These are phyloP conservation scores for Fistulinella cinereoalba DNA, from an alignment of 1,284 basidiomycete genomes.

Conservation along the genomic window DNA sequence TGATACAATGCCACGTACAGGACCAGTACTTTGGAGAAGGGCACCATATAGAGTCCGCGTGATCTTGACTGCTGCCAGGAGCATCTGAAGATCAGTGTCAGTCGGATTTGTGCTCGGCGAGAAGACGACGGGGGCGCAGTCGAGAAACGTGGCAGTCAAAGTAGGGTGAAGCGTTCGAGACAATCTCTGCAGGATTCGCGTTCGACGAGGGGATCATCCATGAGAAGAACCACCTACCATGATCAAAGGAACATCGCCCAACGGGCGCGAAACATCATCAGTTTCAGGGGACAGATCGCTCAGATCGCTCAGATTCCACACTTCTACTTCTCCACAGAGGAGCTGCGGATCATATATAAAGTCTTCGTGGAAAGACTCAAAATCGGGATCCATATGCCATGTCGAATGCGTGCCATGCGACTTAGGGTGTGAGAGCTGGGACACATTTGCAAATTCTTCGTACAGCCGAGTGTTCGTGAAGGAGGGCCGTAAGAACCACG, in stretches of 20 bases:
- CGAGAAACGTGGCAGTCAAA: constrained; percentile 79
- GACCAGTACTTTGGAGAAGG: constrained; percentile 42
- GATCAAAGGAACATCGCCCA: constrained; percentile 20
- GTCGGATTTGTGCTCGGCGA: constrained; percentile 54
- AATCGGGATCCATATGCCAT: constrained; percentile 32
- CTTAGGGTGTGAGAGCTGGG: constrained; percentile 22
- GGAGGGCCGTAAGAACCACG: constrained; percentile 53
- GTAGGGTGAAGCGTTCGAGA: constrained; percentile 67
- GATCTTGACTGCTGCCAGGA: constrained; percentile 62
- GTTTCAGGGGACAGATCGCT: constrained; percentile 18
- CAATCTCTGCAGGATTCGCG: constrained; percentile 38
- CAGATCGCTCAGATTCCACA: constrained; percentile 27
- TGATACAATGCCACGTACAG: constrained; percentile 18
- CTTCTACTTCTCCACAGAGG: constrained; percentile 10
- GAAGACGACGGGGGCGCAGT: constrained; percentile 80
- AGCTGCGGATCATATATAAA: constrained; percentile 29
- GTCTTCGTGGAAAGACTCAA: constrained; percentile 31
- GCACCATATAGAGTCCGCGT: constrained; percentile 64
- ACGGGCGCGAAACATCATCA: constrained; percentile 11
- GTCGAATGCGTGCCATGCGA: constrained; percentile 28
- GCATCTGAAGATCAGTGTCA: constrained; percentile 62
- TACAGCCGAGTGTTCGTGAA: constrained; percentile 51
- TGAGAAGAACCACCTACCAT: constrained; percentile 19
- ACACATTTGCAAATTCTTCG: constrained; percentile 43
- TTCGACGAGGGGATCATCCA: constrained; percentile 13